Evolutionary conservation across 164 flowering plant species (phyloP), one percentile per base, ranked within the genome.

Genomic region (Stephania yunnanensis): DNA sequence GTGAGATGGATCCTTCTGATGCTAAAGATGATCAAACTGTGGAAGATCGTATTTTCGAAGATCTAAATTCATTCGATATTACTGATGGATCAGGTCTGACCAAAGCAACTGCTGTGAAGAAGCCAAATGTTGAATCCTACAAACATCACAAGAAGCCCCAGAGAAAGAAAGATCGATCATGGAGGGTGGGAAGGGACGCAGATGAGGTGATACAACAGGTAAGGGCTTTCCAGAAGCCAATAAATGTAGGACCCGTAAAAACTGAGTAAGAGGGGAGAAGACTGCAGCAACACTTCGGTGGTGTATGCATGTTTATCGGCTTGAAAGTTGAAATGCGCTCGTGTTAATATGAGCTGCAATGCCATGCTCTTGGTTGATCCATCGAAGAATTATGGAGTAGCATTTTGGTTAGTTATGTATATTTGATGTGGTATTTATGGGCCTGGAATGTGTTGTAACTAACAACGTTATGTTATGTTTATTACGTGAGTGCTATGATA

Each of bases 131-230:
- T 22, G 87, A 86, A n/a, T 76, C 94, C 3, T 85, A 90, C 75
- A 95, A 92, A 75, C 90, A 86, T 13, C 97, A 92, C 76, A 93
- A 81, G 83, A 95, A 95, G 85, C 95, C 95, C 29, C 90, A 87
- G 81, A 92, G 87, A 82, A 89, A 87, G 77, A 95, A 95, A 74
- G 92, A 93, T 74, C 86, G 98, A 0, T 73, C 95, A 11, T 95
- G 99, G 99, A 87, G 98, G 75, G 93, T 87, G 25, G 82, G 81
- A 58, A 87, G 87, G 70, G 89, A 85, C 70, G 89, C 75, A 74
- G 87, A 80, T 70, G 98, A 93, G 81, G 98, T 97, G 76, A 93
- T 87, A 90, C 97, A 97, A 0, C 87, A 87, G 0, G 88, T 78
- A 17, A 80, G 92, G 80, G 93, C 81, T 44, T 87, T 87, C 78